phyloP scores from a whole-genome alignment of 352 stramenopile species.

The Hyaloperonospora arabidopsidis region DNA sequence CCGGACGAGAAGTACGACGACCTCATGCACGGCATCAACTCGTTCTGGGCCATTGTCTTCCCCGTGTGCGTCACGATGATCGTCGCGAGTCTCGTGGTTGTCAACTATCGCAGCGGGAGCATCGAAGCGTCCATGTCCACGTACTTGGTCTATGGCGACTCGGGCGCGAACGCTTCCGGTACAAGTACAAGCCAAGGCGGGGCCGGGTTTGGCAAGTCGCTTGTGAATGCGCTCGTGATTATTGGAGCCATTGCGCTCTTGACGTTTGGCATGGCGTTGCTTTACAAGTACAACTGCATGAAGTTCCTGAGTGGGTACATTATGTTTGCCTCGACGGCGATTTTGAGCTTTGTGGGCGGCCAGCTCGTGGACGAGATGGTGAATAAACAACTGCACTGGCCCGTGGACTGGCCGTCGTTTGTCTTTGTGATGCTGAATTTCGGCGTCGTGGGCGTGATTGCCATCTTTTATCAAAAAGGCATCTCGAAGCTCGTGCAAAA shows the following conservation, averaged over 20 bases:
- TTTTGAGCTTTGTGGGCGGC: conserved; percentile 81
- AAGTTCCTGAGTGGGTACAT: conserved; percentile 80
- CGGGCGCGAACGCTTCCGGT: conserved; percentile 25
- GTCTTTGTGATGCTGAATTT: conserved; percentile 89
- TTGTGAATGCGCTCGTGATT: conserved; percentile 87
- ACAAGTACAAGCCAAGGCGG: conserved; percentile 14
- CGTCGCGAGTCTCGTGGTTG: conserved; percentile 67
- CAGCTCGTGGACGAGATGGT: conserved; percentile 79
- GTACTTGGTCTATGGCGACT: conserved; percentile 76
- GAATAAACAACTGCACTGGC: conserved; percentile 63
- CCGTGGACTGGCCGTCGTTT: conserved; percentile 69
- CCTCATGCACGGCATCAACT: conserved; percentile 84
- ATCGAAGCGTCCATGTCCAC: conserved; percentile 76
- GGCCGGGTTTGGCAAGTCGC: conserved; percentile 48
- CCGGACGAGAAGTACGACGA: conserved; percentile 43
- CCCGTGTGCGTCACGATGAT: conserved; percentile 80
- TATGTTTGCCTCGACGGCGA: conserved; percentile 82
- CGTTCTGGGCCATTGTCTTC: conserved; percentile 81
- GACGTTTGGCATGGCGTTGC: conserved; percentile 84
- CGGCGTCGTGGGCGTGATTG: conserved; percentile 79
- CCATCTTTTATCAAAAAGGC: conserved; percentile 88
- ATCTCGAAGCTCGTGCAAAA: conserved; percentile 86
- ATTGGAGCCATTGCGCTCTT: conserved; percentile 76
- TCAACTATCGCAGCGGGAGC: conserved; percentile 75
- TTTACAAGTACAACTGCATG: conserved; percentile 87